These are phyloP conservation scores for Starmerella riodocensis DNA, from an alignment of 805 yeast species.

Conservation along the genomic window DNA sequence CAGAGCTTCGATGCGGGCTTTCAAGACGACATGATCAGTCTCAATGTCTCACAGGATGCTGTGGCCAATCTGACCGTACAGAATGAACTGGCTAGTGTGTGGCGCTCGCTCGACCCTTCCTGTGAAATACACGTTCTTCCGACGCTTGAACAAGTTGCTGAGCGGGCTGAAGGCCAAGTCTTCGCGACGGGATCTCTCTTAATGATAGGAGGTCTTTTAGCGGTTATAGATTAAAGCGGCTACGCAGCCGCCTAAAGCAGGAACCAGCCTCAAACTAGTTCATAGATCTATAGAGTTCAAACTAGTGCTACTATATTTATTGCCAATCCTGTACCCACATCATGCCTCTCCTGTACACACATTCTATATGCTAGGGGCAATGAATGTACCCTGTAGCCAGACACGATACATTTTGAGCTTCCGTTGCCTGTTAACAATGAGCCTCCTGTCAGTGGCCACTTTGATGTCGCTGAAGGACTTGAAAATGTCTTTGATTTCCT, in stretches of 20 bases:
- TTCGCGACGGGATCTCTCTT: slow-evolving; percentile 91
- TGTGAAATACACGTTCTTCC: slow-evolving; percentile 40
- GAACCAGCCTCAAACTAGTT: too few relatives aligned
- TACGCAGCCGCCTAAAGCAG: too few relatives aligned
- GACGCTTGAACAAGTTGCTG: slow-evolving; percentile 64
- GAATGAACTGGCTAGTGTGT: slow-evolving; percentile 52
- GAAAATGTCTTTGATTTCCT: slow-evolving; percentile 68
- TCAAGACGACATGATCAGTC: slow-evolving; percentile 61
- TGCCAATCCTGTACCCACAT: too few relatives aligned
- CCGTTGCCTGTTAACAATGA: slow-evolving; percentile 83
- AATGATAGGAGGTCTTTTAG: slow-evolving; percentile 84
- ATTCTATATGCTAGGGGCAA: slow-evolving; percentile 5
- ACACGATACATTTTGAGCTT: slow-evolving; percentile 90
- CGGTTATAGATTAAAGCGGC: slow-evolving; percentile 55
- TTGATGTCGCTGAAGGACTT: slow-evolving; percentile 50
- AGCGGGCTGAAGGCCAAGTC: slow-evolving; percentile 41
- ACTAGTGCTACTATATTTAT: too few relatives aligned
- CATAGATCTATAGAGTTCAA: too few relatives aligned
- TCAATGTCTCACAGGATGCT: slow-evolving; percentile 65
- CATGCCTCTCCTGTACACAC: too few relatives aligned
- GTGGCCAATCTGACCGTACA: slow-evolving; percentile 77
- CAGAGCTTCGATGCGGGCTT: slow-evolving; percentile 85
- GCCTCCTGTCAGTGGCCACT: slow-evolving; percentile 80
- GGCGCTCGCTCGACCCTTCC: slow-evolving; percentile 40
- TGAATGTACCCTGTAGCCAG: slow-evolving; percentile 89